Evolutionary conservation across 2,329 filamentous ascomycete genomes (phyloP).

Genomic region (Hymenoscyphus albidus): DNA sequence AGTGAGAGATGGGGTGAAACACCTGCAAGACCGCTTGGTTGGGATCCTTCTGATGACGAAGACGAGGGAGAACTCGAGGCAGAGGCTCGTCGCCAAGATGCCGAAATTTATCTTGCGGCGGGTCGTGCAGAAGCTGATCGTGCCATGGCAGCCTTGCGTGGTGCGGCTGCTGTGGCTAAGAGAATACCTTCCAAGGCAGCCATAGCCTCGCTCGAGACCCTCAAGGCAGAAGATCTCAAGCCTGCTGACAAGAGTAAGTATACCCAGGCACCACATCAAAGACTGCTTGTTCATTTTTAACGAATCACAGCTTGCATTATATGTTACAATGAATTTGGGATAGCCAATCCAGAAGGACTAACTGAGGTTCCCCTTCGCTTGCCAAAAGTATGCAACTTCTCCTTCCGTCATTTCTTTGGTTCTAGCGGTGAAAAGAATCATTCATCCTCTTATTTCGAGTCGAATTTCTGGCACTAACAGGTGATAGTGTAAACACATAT

Average conservation of each 20-base stretch:
- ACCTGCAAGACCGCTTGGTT: background rate
- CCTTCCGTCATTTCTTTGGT: background rate
- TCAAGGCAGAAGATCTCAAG: slow-evolving; percentile 29
- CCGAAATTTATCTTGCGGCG: slow-evolving; percentile 7
- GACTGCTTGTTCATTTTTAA: background rate
- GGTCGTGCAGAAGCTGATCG: slow-evolving; percentile 22
- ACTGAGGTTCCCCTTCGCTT: slow-evolving; percentile 54
- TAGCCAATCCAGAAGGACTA: slow-evolving; percentile 53
- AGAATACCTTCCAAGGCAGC: slow-evolving; percentile 30
- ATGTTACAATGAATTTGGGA: slow-evolving; percentile 61
- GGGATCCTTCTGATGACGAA: slow-evolving; percentile 18
- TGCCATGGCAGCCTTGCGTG: slow-evolving; percentile 25
- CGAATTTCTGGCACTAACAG: background rate
- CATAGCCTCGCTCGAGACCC: slow-evolving; percentile 29
- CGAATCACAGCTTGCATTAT: slow-evolving; percentile 52
- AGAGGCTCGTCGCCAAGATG: slow-evolving; percentile 8
- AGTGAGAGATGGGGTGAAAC: slow-evolving; percentile 1
- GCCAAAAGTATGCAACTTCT: slow-evolving; percentile 38
- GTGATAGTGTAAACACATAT: slow-evolving; percentile 54
- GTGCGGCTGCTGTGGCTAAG: slow-evolving; percentile 24
- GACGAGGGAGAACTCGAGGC: slow-evolving; percentile 19
- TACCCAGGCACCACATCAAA: background rate
- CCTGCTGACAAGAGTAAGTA: slow-evolving; percentile 32
- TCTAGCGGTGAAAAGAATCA: background rate
- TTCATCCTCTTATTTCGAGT: background rate